phyloP scores from a whole-genome alignment of 208 protist genomes.

The Naegleria lovaniensis region DNA sequence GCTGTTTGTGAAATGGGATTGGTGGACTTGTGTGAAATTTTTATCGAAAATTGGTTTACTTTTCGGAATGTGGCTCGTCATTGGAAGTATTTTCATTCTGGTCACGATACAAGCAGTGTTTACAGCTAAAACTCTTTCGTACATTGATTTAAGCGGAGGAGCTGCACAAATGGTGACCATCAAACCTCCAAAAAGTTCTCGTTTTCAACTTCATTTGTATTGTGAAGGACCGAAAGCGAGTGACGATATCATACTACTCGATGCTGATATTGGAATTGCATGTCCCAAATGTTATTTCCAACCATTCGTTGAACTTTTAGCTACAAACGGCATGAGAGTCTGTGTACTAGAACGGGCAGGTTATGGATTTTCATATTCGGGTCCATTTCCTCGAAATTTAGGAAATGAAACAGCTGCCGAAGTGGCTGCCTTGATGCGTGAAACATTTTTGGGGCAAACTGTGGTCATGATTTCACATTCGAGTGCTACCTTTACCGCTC shows the following conservation, averaged over 20 bases:
- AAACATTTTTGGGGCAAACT: background rate
- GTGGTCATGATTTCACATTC: background rate
- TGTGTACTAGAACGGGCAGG: background rate
- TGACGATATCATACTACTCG: background rate
- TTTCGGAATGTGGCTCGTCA: too few species aligned
- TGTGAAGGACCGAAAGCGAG: background rate
- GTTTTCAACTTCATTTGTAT: background rate
- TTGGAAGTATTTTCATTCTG: too few species aligned
- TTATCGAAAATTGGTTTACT: too few species aligned
- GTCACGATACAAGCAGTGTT: too few species aligned
- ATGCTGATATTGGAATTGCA: background rate
- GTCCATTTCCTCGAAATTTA: background rate
- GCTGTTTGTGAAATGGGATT: too few species aligned
- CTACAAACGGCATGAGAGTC: background rate
- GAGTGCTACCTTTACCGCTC: background rate
- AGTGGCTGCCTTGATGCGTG: background rate
- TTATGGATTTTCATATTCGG: background rate
- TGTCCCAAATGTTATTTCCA: background rate
- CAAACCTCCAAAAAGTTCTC: too few species aligned
- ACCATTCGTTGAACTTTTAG: background rate
- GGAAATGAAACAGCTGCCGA: background rate
- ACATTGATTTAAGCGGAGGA: too few species aligned
- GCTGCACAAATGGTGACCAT: too few species aligned
- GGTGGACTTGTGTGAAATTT: too few species aligned
- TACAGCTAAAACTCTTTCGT: too few species aligned